Evolutionary conservation across 306 rosid species (phyloP).

Genomic region (Rosa multiflora): DNA sequence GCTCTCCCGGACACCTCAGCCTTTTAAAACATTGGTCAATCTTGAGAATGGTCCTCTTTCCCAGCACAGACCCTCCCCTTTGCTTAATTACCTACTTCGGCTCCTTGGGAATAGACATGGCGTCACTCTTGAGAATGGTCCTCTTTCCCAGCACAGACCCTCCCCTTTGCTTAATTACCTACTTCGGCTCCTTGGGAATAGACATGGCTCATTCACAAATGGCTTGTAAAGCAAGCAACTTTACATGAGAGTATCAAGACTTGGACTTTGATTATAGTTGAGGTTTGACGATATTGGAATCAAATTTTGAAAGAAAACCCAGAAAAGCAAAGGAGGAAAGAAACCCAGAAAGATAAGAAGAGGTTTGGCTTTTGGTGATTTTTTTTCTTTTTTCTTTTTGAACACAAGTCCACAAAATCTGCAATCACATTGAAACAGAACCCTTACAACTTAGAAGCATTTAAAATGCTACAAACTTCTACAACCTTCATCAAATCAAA

Average conservation of each 20-base stretch:
- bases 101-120: slow-evolving; percentile 51
- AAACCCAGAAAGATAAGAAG: neutral
- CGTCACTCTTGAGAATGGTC: slow-evolving; percentile 89
- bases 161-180: slow-evolving; percentile 76
- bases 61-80: slow-evolving; percentile 78
- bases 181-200: slow-evolving; percentile 59
- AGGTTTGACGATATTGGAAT: neutral
- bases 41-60: slow-evolving; percentile 88
- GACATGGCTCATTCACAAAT: slow-evolving; percentile 28
- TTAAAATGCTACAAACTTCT: too few species aligned
- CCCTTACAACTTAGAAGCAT: neutral
- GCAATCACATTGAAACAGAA: neutral
- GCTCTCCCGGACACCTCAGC: too few species aligned
- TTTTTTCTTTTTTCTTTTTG: too few species aligned
- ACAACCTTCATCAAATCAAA: too few species aligned
- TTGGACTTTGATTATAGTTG: neutral
- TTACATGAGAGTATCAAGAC: neutral
- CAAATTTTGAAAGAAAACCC: neutral
- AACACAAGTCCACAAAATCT: neutral
- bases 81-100: slow-evolving; percentile 76
- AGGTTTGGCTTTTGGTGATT: too few species aligned
- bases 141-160: slow-evolving; percentile 87
- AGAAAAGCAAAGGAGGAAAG: neutral
- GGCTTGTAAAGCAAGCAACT: neutral
- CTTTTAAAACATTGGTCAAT: slow-evolving; percentile 30